phyloP scores from a whole-genome alignment of 2,329 filamentous ascomycete species.

The Endoconidiophora laricicola region DNA sequence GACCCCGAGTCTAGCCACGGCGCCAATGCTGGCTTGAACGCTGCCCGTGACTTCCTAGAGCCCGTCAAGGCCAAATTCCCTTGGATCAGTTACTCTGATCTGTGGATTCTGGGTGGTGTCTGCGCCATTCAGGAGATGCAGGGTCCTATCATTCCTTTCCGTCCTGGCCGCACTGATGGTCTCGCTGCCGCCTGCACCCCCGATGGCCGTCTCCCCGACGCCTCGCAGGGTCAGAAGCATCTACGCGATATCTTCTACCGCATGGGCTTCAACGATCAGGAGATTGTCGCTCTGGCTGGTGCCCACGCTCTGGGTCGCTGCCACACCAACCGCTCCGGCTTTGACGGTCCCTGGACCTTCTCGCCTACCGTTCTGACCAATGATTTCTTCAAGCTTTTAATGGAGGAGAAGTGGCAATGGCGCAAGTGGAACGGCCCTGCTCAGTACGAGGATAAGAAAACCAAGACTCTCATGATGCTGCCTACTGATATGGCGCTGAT shows the following conservation, averaged over 20 bases:
- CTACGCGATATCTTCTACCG: constrained; percentile 84
- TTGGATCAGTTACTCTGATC: constrained; percentile 91
- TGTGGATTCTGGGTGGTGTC: constrained; percentile 84
- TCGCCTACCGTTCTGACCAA: constrained; percentile 84
- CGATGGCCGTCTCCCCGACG: constrained; percentile 76
- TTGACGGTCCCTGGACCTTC: constrained; percentile 81
- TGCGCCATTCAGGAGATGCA: constrained; percentile 89
- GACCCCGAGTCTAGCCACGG: constrained; percentile 76
- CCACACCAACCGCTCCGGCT: constrained; percentile 79
- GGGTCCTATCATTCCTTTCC: constrained; percentile 73
- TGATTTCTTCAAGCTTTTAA: constrained; percentile 77
- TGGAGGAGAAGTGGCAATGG: constrained; percentile 85
- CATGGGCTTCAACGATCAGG: constrained; percentile 95
- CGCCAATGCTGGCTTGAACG: constrained; percentile 78
- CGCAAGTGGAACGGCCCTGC: constrained; percentile 83
- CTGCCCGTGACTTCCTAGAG: constrained; percentile 82
- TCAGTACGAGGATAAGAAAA: constrained; percentile 75
- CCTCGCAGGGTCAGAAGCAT: constrained; percentile 58
- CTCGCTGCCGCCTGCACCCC: constrained; percentile 78
- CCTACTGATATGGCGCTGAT: constrained; percentile 78
- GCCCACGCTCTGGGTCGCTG: constrained; percentile 80
- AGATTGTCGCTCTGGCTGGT: constrained; percentile 80
- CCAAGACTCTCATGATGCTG: constrained; percentile 91
- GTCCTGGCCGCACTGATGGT: constrained; percentile 67
- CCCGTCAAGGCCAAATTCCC: constrained; percentile 78